phyloP scores from a whole-genome alignment of 2,329 filamentous ascomycete species.

The Ilyonectria mors-panacis region DNA sequence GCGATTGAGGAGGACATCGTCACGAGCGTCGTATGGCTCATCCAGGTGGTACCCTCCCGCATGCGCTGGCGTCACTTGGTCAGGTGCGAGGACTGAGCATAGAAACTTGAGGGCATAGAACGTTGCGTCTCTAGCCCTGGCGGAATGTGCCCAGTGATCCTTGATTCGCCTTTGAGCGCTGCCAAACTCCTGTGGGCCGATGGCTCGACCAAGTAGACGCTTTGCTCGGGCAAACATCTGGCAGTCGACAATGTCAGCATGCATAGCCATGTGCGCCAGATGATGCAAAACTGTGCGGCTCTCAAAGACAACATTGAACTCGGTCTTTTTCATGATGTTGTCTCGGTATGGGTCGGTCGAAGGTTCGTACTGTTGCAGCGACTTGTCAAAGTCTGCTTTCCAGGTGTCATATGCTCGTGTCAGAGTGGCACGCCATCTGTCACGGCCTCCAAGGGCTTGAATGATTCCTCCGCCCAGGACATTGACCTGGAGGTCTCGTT shows the following conservation, averaged over 20 bases:
- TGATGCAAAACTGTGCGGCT: constrained; percentile 92
- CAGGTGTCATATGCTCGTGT: constrained; percentile 93
- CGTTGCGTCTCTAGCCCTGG: constrained; percentile 89
- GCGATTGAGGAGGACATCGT: constrained; percentile 91
- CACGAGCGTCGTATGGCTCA: constrained; percentile 81
- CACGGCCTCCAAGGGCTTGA: constrained; percentile 85
- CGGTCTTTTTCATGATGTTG: constrained; percentile 73
- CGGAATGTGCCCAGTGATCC: constrained; percentile 89
- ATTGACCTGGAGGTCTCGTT: constrained; percentile 92
- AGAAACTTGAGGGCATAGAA: constrained; percentile 94
- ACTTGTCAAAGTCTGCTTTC: constrained; percentile 92
- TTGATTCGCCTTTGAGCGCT: constrained; percentile 88
- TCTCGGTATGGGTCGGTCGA: constrained; percentile 69
- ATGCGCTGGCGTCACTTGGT: constrained; percentile 53
- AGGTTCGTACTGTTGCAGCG: constrained; percentile 73
- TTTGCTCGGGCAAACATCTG: constrained; percentile 95
- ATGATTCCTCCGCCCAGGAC: constrained; percentile 82
- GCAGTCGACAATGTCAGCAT: constrained; percentile 97
- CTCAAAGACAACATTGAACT: constrained; percentile 80
- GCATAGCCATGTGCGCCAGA: constrained; percentile 97
- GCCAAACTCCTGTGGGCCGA: constrained; percentile 85
- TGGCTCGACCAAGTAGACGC: constrained; percentile 86
- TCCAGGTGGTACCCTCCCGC: constrained; percentile 59
- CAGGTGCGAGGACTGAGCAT: constrained; percentile 82
- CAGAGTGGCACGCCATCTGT: constrained; percentile 90